Conservation (phyloP, 805 yeast species). For the Kodamaea laetipori region DNA sequence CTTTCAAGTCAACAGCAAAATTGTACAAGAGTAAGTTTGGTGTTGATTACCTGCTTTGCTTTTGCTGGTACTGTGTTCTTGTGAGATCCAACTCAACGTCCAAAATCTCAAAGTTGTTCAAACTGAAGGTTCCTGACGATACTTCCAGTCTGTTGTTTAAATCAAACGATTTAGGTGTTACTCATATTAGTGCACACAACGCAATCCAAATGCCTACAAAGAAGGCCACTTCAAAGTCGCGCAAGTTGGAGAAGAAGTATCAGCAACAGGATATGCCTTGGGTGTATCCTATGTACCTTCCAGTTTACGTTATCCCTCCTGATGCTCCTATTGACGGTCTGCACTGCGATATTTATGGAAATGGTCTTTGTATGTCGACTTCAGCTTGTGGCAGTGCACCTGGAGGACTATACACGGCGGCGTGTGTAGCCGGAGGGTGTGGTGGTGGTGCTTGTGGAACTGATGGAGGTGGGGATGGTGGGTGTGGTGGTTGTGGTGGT, state of each 20-base stretch:
- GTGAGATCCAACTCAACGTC: background rate
- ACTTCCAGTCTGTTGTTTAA: background rate
- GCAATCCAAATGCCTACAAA: conserved; percentile 5
- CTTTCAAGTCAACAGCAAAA: conserved; percentile 15
- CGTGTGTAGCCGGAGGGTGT: background rate
- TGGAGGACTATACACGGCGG: background rate
- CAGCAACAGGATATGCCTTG: conserved; percentile 5
- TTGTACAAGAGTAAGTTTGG: conserved; percentile 12
- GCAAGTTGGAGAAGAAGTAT: background rate
- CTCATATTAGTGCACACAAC: conserved; percentile 10
- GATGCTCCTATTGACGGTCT: background rate
- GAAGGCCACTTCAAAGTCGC: background rate
- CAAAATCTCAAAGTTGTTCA: background rate
- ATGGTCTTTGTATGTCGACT: background rate
- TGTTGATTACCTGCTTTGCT: conserved; percentile 16
- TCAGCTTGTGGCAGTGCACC: background rate
- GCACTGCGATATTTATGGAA: background rate
- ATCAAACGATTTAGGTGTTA: background rate
- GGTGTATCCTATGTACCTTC: background rate
- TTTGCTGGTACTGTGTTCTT: conserved; percentile 15
- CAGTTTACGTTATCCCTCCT: conserved; percentile 1
- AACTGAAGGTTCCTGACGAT: background rate
- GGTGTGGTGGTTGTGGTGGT: conserved; percentile 7
- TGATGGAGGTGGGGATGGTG: conserved; percentile 1
- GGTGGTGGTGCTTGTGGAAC: conserved; percentile 4